Percentiles rank a stretch among this genome's conserved stretches.
phyloP scores from a whole-genome alignment of 257 asterid genomes.

The Fraxinus quadrangulata region DNA sequence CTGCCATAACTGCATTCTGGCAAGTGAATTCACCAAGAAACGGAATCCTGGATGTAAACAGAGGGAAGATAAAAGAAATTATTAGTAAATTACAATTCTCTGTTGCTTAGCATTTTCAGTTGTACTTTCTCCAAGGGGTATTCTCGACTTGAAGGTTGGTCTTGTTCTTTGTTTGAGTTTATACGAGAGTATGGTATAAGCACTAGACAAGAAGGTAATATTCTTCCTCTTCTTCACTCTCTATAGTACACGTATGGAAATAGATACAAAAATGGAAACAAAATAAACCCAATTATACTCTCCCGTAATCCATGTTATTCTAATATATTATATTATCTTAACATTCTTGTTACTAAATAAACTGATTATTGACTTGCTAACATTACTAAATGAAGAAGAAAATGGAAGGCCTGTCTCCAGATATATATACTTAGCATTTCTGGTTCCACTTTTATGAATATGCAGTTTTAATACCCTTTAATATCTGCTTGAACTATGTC shows the following conservation, averaged over 20 bases:
- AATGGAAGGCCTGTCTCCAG: neutral
- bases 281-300: too few relatives aligned
- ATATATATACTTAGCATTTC: neutral
- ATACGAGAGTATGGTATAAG: too few relatives aligned
- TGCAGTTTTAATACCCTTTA: neutral
- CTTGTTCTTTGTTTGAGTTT: neutral
- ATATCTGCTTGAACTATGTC: neutral
- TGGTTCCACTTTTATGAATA: neutral
- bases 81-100: neutral
- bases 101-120: neutral
- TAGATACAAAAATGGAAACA: too few relatives aligned
- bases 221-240: too few relatives aligned
- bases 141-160: neutral
- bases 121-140: neutral
- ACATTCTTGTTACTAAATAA: neutral
- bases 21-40: slow-evolving; percentile 87
- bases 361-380: neutral
- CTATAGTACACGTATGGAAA: too few relatives aligned
- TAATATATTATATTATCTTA: too few relatives aligned
- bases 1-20: slow-evolving; percentile 96
- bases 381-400: neutral
- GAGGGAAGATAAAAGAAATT: slow-evolving; percentile 23
- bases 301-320: too few relatives aligned
- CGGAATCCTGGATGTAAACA: slow-evolving; percentile 69
- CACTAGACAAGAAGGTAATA: too few relatives aligned